These are phyloP conservation scores for Zelopaecilomyces penicillatus DNA, from an alignment of 2,329 filamentous ascomycete species.

Conservation along the genomic window DNA sequence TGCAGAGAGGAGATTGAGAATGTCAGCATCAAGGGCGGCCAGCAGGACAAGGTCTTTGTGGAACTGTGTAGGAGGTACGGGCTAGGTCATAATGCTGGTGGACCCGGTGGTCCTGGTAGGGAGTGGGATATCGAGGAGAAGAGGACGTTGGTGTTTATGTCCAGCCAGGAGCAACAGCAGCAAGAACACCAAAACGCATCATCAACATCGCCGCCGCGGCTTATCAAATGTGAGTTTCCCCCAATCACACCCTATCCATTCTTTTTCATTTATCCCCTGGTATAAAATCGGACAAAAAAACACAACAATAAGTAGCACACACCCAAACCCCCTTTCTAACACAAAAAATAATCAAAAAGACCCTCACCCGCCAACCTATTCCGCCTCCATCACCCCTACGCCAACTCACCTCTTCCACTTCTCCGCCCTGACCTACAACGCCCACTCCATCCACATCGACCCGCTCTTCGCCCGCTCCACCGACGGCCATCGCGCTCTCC, in stretches of 20 bases:
- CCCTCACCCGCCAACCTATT: constrained; percentile 26
- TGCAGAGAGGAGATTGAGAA: constrained; percentile 40
- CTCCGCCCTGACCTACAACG: constrained; percentile 85
- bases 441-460: constrained; percentile 84
- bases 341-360: constrained; percentile 15
- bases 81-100: constrained; percentile 13
- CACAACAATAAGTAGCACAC: too few species aligned
- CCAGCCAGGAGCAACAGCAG: constrained; percentile 16
- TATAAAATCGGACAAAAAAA: background rate
- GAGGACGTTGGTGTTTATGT: constrained; percentile 46
- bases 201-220: constrained; percentile 8
- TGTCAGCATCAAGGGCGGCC: constrained; percentile 25
- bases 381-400: constrained; percentile 54
- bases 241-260: too few species aligned
- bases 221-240: constrained; percentile 20
- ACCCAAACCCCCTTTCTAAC: background rate
- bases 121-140: constrained; percentile 35
- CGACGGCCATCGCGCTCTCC: constrained; percentile 66
- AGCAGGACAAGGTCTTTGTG: constrained; percentile 41
- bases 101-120: constrained; percentile 1
- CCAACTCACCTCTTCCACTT: constrained; percentile 76
- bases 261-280: background rate
- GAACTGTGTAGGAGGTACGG: constrained; percentile 41
- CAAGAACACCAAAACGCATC: too few species aligned
- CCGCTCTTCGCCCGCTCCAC: constrained; percentile 56